Conservation (phyloP, 345 rosid species). For the Aquilaria malaccensis region DNA sequence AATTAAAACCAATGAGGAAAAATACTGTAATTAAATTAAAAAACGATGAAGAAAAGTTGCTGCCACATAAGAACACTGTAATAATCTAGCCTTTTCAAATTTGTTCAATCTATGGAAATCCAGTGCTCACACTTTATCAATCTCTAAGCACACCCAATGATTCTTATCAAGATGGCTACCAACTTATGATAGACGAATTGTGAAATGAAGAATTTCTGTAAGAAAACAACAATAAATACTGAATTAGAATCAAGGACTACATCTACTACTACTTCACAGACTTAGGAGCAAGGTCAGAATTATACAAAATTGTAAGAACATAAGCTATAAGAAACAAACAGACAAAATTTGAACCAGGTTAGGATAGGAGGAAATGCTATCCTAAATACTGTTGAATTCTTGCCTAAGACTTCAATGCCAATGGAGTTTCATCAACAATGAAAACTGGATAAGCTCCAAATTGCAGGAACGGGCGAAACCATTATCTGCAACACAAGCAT, state of each 20-base stretch:
- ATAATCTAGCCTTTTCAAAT: too few species aligned
- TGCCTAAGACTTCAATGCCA: constrained; percentile 66
- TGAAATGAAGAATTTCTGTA: too few species aligned
- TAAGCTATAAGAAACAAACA: background rate
- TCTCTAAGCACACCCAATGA: too few species aligned
- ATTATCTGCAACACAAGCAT: background rate
- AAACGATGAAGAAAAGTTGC: background rate
- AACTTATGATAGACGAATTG: too few species aligned
- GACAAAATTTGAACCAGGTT: background rate
- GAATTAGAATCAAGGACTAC: too few species aligned
- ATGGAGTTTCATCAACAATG: constrained; percentile 83
- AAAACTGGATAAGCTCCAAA: constrained; percentile 88
- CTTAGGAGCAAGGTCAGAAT: too few species aligned
- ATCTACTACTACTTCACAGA: too few species aligned
- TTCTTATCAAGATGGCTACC: too few species aligned
- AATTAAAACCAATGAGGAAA: background rate
- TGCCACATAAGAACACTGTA: too few species aligned
- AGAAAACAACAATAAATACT: too few species aligned
- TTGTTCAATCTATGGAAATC: too few species aligned
- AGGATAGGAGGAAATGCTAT: constrained; percentile 30
- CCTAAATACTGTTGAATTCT: constrained; percentile 59
- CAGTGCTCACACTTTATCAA: too few species aligned
- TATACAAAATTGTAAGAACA: background rate
- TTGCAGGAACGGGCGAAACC: constrained; percentile 22
- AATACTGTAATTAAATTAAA: background rate